Evolutionary conservation across 306 rosid species (phyloP).

Genomic region (Prunus mume): DNA sequence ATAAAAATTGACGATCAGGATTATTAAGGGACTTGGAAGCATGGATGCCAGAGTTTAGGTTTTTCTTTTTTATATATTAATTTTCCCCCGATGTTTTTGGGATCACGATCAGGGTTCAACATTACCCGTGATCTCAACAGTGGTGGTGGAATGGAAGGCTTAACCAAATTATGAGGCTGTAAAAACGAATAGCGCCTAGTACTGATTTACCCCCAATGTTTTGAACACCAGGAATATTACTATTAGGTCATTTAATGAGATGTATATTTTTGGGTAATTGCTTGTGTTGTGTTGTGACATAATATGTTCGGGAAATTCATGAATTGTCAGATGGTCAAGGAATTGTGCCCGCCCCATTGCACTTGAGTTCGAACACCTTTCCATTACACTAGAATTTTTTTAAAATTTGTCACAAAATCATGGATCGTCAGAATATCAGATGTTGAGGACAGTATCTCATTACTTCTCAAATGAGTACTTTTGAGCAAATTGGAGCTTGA

Average conservation of each 20-base stretch:
- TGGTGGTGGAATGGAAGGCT: not conserved
- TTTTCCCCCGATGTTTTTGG: not conserved
- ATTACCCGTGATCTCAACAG: not conserved
- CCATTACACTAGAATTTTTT: too few relatives aligned
- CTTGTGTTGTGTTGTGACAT: not conserved
- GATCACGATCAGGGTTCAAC: not conserved
- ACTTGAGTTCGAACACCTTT: too few relatives aligned
- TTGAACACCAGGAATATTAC: not conserved
- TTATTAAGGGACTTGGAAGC: not conserved
- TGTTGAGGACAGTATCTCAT: too few relatives aligned
- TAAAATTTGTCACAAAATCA: too few relatives aligned
- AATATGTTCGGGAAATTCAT: too few relatives aligned
- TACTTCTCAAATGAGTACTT: too few relatives aligned
- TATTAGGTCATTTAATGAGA: not conserved
- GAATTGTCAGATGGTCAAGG: too few relatives aligned
- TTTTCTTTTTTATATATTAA: not conserved
- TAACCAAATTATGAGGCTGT: not conserved
- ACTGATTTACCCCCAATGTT: not conserved
- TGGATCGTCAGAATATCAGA: too few relatives aligned
- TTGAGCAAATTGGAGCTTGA: too few relatives aligned
- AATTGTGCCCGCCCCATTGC: too few relatives aligned
- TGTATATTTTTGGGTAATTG: not conserved
- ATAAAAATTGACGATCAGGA: not conserved
- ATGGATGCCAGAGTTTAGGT: conserved; percentile 4
- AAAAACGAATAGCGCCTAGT: not conserved